These are phyloP conservation scores for Tardiomyces depauwii DNA, from an alignment of 1,139 yeast species.

Conservation along the genomic window DNA sequence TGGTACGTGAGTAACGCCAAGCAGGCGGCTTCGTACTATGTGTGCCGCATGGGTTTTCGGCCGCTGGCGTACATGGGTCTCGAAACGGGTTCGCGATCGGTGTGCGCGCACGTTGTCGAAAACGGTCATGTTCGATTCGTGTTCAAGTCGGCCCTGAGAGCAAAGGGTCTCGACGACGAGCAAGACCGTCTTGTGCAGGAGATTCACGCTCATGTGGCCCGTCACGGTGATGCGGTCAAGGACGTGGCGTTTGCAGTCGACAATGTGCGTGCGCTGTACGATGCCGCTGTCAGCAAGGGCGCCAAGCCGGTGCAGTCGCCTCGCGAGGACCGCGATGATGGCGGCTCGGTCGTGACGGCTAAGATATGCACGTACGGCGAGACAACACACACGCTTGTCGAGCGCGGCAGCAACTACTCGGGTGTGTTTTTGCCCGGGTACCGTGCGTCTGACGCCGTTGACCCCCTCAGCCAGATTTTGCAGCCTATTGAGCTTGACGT, in stretches of 20 bases:
- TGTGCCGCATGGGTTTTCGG: slow-evolving; percentile 49
- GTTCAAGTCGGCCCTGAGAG: slow-evolving; percentile 32
- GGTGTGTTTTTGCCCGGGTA: slow-evolving; percentile 48
- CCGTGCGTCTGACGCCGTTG: slow-evolving; percentile 10
- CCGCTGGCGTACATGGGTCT: slow-evolving; percentile 54
- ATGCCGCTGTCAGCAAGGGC: slow-evolving; percentile 41
- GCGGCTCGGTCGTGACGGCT: slow-evolving; percentile 45
- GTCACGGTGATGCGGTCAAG: slow-evolving; percentile 69
- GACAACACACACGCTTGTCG: slow-evolving; percentile 56
- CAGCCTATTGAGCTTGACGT: slow-evolving; percentile 30
- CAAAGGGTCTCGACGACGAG: slow-evolving; percentile 16
- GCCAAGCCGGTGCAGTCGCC: slow-evolving; percentile 43
- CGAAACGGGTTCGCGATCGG: slow-evolving; percentile 50
- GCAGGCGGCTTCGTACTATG: slow-evolving; percentile 45
- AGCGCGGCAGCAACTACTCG: slow-evolving; percentile 31
- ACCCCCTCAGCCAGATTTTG: slow-evolving; percentile 16
- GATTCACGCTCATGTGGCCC: slow-evolving; percentile 36
- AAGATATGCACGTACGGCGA: slow-evolving; percentile 51
- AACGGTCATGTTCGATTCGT: slow-evolving; percentile 50
- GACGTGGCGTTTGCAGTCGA: slow-evolving; percentile 56
- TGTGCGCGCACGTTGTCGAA: slow-evolving; percentile 49
- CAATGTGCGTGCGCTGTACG: slow-evolving; percentile 35
- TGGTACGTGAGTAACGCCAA: slow-evolving; percentile 61
- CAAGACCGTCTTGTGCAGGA: slow-evolving; percentile 24
- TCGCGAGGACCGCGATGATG: slow-evolving; percentile 27